phyloP scores from a whole-genome alignment of 2,329 filamentous ascomycete genomes.

The Coniochaeta sp. region DNA sequence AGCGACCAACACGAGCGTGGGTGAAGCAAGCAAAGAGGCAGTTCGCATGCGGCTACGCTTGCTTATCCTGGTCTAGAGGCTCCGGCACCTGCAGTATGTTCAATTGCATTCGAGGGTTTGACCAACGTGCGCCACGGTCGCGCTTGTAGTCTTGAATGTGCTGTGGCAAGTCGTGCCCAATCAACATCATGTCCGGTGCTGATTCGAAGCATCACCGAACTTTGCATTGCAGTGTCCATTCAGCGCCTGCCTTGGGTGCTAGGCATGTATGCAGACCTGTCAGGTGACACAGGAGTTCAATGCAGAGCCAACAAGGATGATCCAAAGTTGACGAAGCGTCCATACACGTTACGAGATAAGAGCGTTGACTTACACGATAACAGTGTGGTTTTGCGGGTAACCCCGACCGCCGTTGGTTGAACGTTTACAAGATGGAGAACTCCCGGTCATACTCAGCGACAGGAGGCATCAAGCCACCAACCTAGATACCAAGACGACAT shows the following conservation, averaged over 20 bases:
- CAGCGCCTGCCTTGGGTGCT: constrained; percentile 6
- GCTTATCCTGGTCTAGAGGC: constrained; percentile 1
- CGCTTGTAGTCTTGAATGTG: neutral
- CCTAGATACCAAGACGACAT: too few relatives aligned
- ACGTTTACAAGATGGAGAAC: too few relatives aligned
- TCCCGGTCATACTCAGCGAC: too few relatives aligned
- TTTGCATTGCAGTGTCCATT: constrained; percentile 10
- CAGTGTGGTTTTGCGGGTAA: too few relatives aligned
- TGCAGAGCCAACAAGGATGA: neutral
- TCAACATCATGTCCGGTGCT: constrained; percentile 5
- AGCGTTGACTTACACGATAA: neutral
- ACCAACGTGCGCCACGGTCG: constrained; percentile 3
- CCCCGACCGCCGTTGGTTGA: too few relatives aligned
- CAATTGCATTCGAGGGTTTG: neutral
- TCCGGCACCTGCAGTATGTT: neutral
- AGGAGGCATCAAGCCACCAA: too few relatives aligned
- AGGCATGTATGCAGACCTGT: constrained; percentile 14
- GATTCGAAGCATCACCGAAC: neutral
- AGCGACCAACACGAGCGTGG: constrained; percentile 1
- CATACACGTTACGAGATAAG: constrained; percentile 4
- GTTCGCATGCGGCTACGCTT: constrained; percentile 1
- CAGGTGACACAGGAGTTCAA: constrained; percentile 18
- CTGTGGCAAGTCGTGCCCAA: constrained; percentile 6
- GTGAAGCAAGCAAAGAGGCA: neutral
- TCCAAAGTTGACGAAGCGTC: neutral